Evolutionary conservation across 1,284 basidiomycete species (phyloP).

Genomic region (Cystobasidiaceae sp.): DNA sequence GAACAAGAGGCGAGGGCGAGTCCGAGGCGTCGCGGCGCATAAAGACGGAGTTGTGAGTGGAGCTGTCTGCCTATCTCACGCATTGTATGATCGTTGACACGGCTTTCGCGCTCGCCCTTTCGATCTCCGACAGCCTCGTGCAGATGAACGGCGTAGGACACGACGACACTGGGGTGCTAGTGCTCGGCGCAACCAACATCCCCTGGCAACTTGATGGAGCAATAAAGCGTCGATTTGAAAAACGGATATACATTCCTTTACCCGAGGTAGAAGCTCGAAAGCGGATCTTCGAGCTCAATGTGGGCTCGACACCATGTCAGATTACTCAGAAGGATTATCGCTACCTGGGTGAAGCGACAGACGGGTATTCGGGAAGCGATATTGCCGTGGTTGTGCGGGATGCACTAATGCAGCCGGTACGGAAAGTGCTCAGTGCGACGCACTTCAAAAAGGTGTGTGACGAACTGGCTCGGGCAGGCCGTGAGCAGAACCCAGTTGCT

Average conservation of each 20-base stretch:
- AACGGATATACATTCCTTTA: slow-evolving; percentile 95
- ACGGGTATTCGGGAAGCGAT: slow-evolving; percentile 94
- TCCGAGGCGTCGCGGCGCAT: slow-evolving; percentile 81
- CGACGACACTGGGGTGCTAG: slow-evolving; percentile 91
- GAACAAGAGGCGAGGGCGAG: slow-evolving; percentile 90
- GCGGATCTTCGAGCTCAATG: slow-evolving; percentile 94
- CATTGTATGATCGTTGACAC: not conserved
- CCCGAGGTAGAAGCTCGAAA: slow-evolving; percentile 88
- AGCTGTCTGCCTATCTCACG: not conserved
- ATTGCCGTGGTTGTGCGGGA: slow-evolving; percentile 93
- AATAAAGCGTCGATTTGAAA: slow-evolving; percentile 85
- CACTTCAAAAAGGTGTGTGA: slow-evolving; percentile 70
- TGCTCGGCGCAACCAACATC: slow-evolving; percentile 95
- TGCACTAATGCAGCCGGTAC: slow-evolving; percentile 96
- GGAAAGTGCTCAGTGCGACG: slow-evolving; percentile 91
- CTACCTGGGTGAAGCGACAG: slow-evolving; percentile 73
- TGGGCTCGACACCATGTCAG: slow-evolving; percentile 86
- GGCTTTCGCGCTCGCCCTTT: not conserved
- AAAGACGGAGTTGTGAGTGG: slow-evolving; percentile 78
- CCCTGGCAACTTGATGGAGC: slow-evolving; percentile 50
- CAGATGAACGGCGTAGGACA: slow-evolving; percentile 91
- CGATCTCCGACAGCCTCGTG: slow-evolving; percentile 33
- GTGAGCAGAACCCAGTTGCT: too few relatives aligned
- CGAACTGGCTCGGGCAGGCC: not conserved
- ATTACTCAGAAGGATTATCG: slow-evolving; percentile 75